A percentile compares a stretch with the other conserved stretches of the same genome.
Conservation (phyloP, 2,329 filamentous ascomycete species). For the Colletotrichum aenigma region DNA sequence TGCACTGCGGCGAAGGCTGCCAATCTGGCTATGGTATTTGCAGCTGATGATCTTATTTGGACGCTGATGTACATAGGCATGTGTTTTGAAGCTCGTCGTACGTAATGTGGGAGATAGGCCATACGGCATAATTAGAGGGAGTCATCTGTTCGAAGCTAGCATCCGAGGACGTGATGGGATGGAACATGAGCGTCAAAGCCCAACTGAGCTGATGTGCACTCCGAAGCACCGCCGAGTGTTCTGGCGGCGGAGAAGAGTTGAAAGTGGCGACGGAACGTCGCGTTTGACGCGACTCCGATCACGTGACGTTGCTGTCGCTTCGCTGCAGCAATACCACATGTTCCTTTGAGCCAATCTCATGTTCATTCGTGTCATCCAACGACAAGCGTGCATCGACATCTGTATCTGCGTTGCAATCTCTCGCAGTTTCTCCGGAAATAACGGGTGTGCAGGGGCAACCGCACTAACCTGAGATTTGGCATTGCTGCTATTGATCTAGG, state of each 20-base stretch:
- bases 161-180: background rate
- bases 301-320: background rate
- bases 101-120: background rate
- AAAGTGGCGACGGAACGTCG: background rate
- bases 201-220: background rate
- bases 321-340: background rate
- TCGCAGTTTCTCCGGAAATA: background rate
- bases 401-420: background rate
- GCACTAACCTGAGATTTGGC: background rate
- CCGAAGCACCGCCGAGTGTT: background rate
- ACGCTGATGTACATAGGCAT: background rate
- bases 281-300: background rate
- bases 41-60: background rate
- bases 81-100: background rate
- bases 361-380: background rate
- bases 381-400: background rate
- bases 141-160: background rate
- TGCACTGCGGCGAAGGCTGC: slow-evolving; percentile 21
- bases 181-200: background rate
- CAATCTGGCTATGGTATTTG: slow-evolving; percentile 21
- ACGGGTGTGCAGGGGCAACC: background rate
- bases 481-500: background rate
- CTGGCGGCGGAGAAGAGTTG: background rate
- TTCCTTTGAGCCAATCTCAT: background rate
- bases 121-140: background rate